These are phyloP conservation scores for Phytopythium cucurbitacearum DNA, from an alignment of 352 stramenopile species.

Conservation along the genomic window DNA sequence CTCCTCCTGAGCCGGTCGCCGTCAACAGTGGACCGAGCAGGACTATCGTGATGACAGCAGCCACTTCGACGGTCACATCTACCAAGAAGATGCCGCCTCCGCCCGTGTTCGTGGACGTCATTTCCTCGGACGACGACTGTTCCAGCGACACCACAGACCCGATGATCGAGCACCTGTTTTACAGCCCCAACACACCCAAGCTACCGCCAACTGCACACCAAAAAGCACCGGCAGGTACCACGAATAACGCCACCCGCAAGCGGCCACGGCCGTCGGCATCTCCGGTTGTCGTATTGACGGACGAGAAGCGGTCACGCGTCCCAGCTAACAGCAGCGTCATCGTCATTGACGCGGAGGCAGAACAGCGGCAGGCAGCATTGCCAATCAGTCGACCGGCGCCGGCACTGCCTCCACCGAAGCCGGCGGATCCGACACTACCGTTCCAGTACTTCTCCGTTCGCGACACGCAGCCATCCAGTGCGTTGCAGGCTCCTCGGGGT, in stretches of 20 bases:
- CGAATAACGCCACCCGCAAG: conserved; percentile 10
- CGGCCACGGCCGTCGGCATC: not conserved
- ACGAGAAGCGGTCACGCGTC: no score
- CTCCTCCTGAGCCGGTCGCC: not conserved
- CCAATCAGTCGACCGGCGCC: not conserved
- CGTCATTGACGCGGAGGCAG: not conserved
- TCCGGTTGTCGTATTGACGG: no score
- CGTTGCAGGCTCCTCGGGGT: no score
- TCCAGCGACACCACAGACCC: conserved; percentile 69
- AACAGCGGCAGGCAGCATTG: not conserved
- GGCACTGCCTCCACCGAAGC: not conserved
- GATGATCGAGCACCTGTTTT: conserved; percentile 70
- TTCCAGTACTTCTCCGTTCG: conserved; percentile 49
- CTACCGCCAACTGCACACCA: not conserved
- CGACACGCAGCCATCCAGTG: not conserved
- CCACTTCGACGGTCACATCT: not conserved
- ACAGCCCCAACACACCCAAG: conserved; percentile 64
- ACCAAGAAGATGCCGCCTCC: conserved; percentile 4
- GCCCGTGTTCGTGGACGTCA: conserved; percentile 54
- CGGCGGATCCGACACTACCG: conserved; percentile 16
- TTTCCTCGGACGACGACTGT: conserved; percentile 53
- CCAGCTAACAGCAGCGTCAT: not conserved
- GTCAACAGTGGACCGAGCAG: conserved; percentile 4
- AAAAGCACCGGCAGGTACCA: conserved; percentile 22
- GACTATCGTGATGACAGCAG: not conserved